Conservation (phyloP, 208 protist species). For the Wallacemonas sp. region DNA sequence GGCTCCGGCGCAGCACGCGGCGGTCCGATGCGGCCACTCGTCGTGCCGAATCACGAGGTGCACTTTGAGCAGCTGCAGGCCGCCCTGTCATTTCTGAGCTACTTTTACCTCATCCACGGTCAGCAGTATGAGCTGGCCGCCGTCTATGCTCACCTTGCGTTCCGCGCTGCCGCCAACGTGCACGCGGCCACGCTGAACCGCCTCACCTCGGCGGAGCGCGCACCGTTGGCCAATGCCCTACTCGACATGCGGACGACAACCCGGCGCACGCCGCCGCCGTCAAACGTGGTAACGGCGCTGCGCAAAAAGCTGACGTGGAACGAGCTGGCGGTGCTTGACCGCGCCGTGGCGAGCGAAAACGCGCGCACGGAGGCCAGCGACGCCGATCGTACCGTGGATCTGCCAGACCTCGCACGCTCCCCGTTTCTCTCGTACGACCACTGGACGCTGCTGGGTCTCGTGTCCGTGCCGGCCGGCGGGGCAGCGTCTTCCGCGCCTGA, state of each 20-base stretch:
- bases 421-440: slow-evolving; percentile 4
- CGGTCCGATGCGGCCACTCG: not conserved
- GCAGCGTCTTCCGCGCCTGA: not conserved
- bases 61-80: slow-evolving; percentile 35
- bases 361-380: not conserved
- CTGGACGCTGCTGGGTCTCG: slow-evolving; percentile 13
- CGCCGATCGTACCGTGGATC: not conserved
- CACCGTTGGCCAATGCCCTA: not conserved
- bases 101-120: slow-evolving; percentile 57
- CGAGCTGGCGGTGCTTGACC: not conserved
- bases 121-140: slow-evolving; percentile 53
- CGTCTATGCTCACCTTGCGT: slow-evolving; percentile 59
- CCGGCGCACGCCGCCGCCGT: no score
- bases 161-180: slow-evolving; percentile 20
- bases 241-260: not conserved
- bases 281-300: not conserved
- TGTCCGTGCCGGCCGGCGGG: not conserved
- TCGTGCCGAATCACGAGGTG: slow-evolving; percentile 8
- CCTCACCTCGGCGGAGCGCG: not conserved
- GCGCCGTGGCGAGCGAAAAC: not conserved
- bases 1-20: not conserved
- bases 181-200: not conserved
- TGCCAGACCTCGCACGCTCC: slow-evolving; percentile 2
- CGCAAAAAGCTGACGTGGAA: not conserved
- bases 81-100: slow-evolving; percentile 53